Evolutionary conservation across 768 basidiomycete species (phyloP).

Genomic region (Leccinum sublutescens): DNA sequence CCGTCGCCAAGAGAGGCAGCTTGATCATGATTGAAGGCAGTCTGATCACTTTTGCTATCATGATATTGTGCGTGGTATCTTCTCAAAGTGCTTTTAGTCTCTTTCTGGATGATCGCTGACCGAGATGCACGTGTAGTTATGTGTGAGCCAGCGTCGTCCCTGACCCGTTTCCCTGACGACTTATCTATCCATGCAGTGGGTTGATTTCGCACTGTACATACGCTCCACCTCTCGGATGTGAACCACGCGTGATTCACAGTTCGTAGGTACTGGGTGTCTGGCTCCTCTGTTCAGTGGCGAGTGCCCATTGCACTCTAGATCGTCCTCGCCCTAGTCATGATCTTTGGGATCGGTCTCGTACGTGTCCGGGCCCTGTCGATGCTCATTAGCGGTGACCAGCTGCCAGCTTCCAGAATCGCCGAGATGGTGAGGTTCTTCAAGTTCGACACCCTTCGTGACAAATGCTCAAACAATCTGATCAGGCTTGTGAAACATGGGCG

Average conservation of each 20-base stretch:
- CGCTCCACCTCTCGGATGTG: neutral
- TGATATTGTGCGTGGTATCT: slow-evolving; percentile 49
- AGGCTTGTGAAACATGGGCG: slow-evolving; percentile 59
- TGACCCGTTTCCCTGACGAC: neutral
- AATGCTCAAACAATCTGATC: neutral
- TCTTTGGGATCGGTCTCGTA: slow-evolving; percentile 45
- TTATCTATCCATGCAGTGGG: slow-evolving; percentile 41
- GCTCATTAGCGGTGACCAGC: neutral
- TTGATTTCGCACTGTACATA: slow-evolving; percentile 59
- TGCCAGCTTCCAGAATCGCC: slow-evolving; percentile 57
- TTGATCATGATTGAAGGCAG: slow-evolving; percentile 67
- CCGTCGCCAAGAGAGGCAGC: slow-evolving; percentile 55
- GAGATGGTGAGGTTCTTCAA: slow-evolving; percentile 41
- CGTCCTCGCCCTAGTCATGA: slow-evolving; percentile 52
- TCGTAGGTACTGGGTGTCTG: slow-evolving; percentile 49
- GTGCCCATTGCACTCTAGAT: slow-evolving; percentile 63
- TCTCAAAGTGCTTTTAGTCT: neutral
- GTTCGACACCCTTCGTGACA: neutral
- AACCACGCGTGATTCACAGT: neutral
- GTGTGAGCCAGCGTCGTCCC: slow-evolving; percentile 13
- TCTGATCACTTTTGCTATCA: slow-evolving; percentile 62
- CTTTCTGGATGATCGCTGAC: slow-evolving; percentile 2
- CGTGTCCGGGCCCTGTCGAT: slow-evolving; percentile 20
- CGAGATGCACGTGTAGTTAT: slow-evolving; percentile 11
- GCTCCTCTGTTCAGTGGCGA: slow-evolving; percentile 58